phyloP scores from a whole-genome alignment of 73 alveolate genomes.

The Paramecium pentaurelia region DNA sequence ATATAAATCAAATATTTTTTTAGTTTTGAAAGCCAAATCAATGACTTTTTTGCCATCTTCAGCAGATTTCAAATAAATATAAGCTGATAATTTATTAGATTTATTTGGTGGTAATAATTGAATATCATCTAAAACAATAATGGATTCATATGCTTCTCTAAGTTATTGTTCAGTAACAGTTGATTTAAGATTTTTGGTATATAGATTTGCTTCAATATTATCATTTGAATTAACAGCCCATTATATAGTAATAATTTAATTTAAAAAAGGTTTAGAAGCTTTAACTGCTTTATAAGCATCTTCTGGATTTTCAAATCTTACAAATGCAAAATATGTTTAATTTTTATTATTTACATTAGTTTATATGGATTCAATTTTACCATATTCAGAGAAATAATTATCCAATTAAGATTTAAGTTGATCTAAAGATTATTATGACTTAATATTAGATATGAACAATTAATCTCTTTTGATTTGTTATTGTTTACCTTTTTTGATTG shows the following conservation, averaged over 20 bases:
- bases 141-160: constrained; percentile 7
- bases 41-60: constrained; percentile 44
- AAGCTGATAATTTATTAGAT: background rate
- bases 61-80: constrained; percentile 18
- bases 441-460: background rate
- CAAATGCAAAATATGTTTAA: background rate
- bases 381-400: background rate
- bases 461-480: background rate
- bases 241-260: background rate
- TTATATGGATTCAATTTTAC: background rate
- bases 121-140: background rate
- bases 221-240: constrained; percentile 17
- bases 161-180: constrained; percentile 26
- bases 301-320: background rate
- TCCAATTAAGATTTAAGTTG: background rate
- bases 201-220: constrained; percentile 20
- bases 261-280: background rate
- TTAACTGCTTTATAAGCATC: constrained; percentile 11
- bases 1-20: constrained; percentile 15
- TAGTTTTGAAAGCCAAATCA: constrained; percentile 23
- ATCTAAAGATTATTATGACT: background rate
- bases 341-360: background rate
- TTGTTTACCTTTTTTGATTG: background rate
- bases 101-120: background rate
- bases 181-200: background rate